These are phyloP conservation scores for Dentipellis sp. DNA, from an alignment of 768 basidiomycete species.

Conservation along the genomic window DNA sequence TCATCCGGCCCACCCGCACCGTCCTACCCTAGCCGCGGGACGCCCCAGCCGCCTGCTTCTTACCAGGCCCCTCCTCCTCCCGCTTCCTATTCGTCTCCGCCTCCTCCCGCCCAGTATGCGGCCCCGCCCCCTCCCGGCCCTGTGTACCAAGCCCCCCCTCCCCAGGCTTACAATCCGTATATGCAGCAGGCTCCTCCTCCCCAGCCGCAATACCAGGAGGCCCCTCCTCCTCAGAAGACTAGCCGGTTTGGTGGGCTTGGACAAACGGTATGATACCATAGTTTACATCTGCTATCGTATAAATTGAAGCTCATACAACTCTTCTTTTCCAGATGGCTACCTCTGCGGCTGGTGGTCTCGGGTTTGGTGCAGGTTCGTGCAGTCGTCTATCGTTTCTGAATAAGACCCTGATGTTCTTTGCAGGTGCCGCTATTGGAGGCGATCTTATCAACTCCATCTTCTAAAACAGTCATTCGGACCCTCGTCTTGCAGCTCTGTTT, in stretches of 20 bases:
- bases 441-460: not conserved
- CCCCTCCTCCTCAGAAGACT: conserved; percentile 10
- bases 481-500: no score
- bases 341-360: conserved; percentile 52
- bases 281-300: not conserved
- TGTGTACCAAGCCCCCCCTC: conserved; percentile 12
- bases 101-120: conserved; percentile 29
- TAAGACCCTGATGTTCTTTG: conserved; percentile 2
- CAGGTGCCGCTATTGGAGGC: not conserved
- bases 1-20: conserved; percentile 8
- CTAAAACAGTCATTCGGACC: not conserved
- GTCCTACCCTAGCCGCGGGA: conserved; percentile 7
- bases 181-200: conserved; percentile 9
- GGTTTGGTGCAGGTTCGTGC: conserved; percentile 63
- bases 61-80: not conserved
- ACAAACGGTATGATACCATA: not conserved
- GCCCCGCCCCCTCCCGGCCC: not conserved
- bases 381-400: not conserved
- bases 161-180: conserved; percentile 10
- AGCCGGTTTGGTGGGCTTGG: conserved; percentile 9
- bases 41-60: not conserved
- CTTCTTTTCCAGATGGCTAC: conserved; percentile 21
- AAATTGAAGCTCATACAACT: not conserved
- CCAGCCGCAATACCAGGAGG: conserved; percentile 8
- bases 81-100: conserved; percentile 10